Evolutionary conservation across 2,329 filamentous ascomycete species (phyloP).

Genomic region (Cylindrodendrum hubeiense): DNA sequence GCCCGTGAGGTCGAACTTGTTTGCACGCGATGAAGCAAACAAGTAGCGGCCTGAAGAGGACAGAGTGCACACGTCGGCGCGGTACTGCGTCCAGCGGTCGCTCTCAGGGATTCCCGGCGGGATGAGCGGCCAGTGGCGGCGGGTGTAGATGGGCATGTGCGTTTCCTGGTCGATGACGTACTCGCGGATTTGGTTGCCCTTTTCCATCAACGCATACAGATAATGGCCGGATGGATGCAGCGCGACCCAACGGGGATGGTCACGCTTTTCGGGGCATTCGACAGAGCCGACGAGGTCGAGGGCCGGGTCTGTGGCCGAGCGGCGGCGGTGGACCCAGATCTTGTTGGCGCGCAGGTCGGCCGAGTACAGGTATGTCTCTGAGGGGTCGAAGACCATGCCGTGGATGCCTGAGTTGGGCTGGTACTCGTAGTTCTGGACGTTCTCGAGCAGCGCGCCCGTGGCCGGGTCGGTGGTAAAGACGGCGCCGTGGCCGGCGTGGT

Average conservation of each 20-base stretch:
- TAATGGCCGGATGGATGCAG: constrained; percentile 83
- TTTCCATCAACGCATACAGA: constrained; percentile 90
- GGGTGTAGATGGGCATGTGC: constrained; percentile 82
- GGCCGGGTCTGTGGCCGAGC: constrained; percentile 47
- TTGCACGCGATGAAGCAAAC: constrained; percentile 87
- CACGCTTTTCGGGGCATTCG: constrained; percentile 75
- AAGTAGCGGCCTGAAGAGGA: constrained; percentile 79
- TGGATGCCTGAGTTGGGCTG: constrained; percentile 79
- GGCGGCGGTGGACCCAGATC: constrained; percentile 87
- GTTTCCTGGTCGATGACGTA: constrained; percentile 83
- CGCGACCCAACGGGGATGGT: constrained; percentile 91
- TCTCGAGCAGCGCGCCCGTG: constrained; percentile 69
- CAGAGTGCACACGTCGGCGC: constrained; percentile 85
- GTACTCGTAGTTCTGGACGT: constrained; percentile 81
- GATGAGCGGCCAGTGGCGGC: constrained; percentile 81
- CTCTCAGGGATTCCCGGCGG: constrained; percentile 72
- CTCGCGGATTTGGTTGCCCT: constrained; percentile 85
- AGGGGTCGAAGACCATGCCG: constrained; percentile 84
- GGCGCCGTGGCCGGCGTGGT: constrained; percentile 84
- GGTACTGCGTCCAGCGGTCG: constrained; percentile 73
- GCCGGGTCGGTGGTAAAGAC: constrained; percentile 72
- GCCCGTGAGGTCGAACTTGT: constrained; percentile 80
- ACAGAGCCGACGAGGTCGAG: constrained; percentile 79
- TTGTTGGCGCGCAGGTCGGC: constrained; percentile 83
- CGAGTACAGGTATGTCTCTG: constrained; percentile 81